Conservation (phyloP, 306 rosid genomes). For the Luffa aegyptiaca region DNA sequence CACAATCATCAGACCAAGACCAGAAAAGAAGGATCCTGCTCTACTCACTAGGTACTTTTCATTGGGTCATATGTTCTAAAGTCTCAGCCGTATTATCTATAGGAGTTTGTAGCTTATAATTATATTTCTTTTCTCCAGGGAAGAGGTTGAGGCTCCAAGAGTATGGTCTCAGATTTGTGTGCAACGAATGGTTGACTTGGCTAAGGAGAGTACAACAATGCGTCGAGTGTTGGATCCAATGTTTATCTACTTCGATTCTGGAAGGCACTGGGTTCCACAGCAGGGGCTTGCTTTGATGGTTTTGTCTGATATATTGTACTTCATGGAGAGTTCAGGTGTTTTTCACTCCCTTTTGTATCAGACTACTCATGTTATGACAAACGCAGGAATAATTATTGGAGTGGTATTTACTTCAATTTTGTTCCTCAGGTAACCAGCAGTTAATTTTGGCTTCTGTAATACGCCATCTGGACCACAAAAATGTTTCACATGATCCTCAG, state of each 20-base stretch:
- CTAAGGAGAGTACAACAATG: constrained; percentile 90
- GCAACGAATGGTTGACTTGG: constrained; percentile 82
- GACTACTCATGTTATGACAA: neutral
- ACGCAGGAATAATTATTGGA: neutral
- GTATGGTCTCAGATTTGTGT: constrained; percentile 87
- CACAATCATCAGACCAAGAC: constrained; percentile 48
- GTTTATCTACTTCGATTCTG: constrained; percentile 77
- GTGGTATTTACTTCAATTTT: constrained; percentile 11
- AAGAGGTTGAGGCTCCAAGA: constrained; percentile 76
- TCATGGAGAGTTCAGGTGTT: constrained; percentile 63
- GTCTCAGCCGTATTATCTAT: neutral
- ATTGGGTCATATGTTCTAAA: neutral
- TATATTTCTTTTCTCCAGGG: constrained; percentile 33
- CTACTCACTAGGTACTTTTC: constrained; percentile 44
- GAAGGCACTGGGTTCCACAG: constrained; percentile 61
- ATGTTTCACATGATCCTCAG: constrained; percentile 55
- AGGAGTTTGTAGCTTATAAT: neutral
- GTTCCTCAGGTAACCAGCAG: constrained; percentile 58
- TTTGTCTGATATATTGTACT: constrained; percentile 71
- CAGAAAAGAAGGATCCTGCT: constrained; percentile 69
- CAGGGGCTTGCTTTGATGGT: constrained; percentile 71
- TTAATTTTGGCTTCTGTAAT: constrained; percentile 56
- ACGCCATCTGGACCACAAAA: constrained; percentile 97
- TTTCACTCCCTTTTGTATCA: neutral
- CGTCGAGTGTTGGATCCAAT: constrained; percentile 82